Evolutionary conservation across 805 yeast species (phyloP).

Genomic region (Saccharomycopsis fodiens): DNA sequence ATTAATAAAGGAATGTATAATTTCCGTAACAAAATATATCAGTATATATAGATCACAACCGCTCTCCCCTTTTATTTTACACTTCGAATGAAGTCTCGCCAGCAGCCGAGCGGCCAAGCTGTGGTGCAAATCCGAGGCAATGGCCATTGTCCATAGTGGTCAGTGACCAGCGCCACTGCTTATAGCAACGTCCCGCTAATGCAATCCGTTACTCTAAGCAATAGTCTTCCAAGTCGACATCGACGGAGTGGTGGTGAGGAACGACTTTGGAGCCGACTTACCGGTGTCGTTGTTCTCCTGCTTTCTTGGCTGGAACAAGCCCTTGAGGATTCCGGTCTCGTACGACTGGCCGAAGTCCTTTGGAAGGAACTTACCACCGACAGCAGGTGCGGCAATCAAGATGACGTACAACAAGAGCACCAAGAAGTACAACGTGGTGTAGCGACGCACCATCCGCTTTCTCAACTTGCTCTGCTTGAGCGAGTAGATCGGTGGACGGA

Average conservation of each 20-base stretch:
- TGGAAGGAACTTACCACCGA: conserved; percentile 29
- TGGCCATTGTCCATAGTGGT: too few relatives aligned
- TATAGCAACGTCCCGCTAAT: too few relatives aligned
- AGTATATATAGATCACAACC: neutral
- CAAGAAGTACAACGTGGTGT: conserved; percentile 38
- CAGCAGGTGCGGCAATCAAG: conserved; percentile 41
- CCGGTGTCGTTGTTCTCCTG: conserved; percentile 68
- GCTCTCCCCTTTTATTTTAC: neutral
- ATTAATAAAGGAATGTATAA: neutral
- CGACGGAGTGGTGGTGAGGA: conserved; percentile 44
- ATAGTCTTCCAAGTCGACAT: conserved; percentile 51
- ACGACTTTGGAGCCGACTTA: conserved; percentile 16
- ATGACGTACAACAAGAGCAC: conserved; percentile 33
- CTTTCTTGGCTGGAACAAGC: conserved; percentile 49
- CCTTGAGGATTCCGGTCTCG: conserved; percentile 25
- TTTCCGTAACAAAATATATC: neutral
- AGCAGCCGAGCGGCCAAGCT: too few relatives aligned
- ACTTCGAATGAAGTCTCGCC: too few relatives aligned
- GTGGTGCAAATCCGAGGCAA: too few relatives aligned
- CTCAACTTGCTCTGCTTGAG: conserved; percentile 33
- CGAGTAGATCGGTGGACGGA: conserved; percentile 32
- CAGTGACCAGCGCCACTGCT: too few relatives aligned
- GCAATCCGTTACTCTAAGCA: conserved; percentile 24
- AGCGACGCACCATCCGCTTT: conserved; percentile 35
- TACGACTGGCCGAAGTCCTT: conserved; percentile 19